Percentiles rank a stretch among this genome's conserved stretches.
These are phyloP conservation scores for Epithele typhae DNA, from an alignment of 768 basidiomycete species.

Conservation along the genomic window DNA sequence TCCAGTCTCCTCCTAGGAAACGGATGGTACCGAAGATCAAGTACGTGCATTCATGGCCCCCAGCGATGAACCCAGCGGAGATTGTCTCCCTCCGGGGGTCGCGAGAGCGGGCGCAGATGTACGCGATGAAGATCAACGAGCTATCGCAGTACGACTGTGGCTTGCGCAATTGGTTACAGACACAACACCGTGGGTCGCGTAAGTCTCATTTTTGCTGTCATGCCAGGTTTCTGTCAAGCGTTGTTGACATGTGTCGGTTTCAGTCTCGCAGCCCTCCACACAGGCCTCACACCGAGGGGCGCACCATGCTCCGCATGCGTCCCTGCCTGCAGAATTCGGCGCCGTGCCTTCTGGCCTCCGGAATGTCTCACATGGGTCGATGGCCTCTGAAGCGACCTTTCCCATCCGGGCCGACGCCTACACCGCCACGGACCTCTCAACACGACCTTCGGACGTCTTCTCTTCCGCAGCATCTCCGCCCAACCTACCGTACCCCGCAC, in stretches of 20 bases:
- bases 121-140: constrained; percentile 82
- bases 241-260: background rate
- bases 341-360: constrained; percentile 41
- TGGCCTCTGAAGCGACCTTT: constrained; percentile 74
- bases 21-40: constrained; percentile 25
- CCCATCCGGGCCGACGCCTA: constrained; percentile 77
- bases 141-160: constrained; percentile 72
- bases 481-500: constrained; percentile 68
- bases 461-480: constrained; percentile 53
- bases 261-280: constrained; percentile 5
- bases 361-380: constrained; percentile 67
- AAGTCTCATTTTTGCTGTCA: background rate
- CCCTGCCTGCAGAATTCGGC: constrained; percentile 9
- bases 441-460: constrained; percentile 41
- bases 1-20: constrained; percentile 1
- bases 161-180: constrained; percentile 67
- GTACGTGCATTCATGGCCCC: constrained; percentile 39
- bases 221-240: background rate
- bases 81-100: constrained; percentile 50
- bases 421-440: constrained; percentile 69
- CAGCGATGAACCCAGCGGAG: constrained; percentile 70
- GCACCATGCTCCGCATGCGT: background rate
- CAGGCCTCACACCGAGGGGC: constrained; percentile 10
- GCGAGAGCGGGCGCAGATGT: constrained; percentile 65
- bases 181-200: constrained; percentile 51